Conservation (phyloP, 352 stramenopile species). For the Plasmopara halstedii region DNA sequence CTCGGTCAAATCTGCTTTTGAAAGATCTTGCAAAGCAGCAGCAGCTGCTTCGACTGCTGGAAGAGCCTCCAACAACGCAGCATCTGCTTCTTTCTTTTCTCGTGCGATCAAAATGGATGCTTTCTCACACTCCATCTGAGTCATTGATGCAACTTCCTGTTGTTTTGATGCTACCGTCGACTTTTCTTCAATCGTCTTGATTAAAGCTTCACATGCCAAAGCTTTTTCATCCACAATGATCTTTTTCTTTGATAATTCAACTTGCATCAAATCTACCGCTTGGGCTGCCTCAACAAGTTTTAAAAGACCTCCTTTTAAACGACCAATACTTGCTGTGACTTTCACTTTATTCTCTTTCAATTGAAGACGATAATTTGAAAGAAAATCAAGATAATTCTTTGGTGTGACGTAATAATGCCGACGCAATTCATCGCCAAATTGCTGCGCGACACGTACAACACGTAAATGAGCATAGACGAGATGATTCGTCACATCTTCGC, state of each 20-base stretch:
- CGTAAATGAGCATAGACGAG: slow-evolving; percentile 89
- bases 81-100: slow-evolving; percentile 92
- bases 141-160: slow-evolving; percentile 85
- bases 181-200: slow-evolving; percentile 93
- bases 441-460: slow-evolving; percentile 84
- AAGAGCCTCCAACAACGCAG: slow-evolving; percentile 87
- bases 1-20: slow-evolving; percentile 93
- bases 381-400: slow-evolving; percentile 96
- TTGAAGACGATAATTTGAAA: slow-evolving; percentile 89
- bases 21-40: slow-evolving; percentile 88
- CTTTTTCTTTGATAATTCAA: slow-evolving; percentile 92
- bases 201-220: slow-evolving; percentile 87
- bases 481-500: slow-evolving; percentile 76
- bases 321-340: slow-evolving; percentile 84
- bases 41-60: slow-evolving; percentile 91
- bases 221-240: slow-evolving; percentile 94
- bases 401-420: slow-evolving; percentile 96
- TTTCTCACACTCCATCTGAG: slow-evolving; percentile 87
- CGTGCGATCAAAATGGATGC: slow-evolving; percentile 86
- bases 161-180: slow-evolving; percentile 88
- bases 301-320: slow-evolving; percentile 86
- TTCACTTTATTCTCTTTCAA: slow-evolving; percentile 88
- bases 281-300: slow-evolving; percentile 92
- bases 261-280: slow-evolving; percentile 91
- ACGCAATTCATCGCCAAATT: slow-evolving; percentile 88